phyloP scores from a whole-genome alignment of 441 rosid genomes.

The Gossypium aridum region DNA sequence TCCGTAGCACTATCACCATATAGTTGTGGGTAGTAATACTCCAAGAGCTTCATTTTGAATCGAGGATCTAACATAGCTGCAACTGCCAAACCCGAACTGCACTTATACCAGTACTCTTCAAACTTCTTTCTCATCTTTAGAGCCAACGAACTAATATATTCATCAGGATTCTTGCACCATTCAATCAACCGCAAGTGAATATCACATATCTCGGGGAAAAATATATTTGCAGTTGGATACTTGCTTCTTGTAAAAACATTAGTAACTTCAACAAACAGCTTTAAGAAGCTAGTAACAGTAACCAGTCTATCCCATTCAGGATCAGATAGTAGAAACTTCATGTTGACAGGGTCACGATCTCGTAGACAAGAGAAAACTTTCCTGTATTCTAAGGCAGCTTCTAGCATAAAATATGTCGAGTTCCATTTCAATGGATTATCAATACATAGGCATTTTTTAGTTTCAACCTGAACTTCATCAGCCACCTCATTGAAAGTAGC shows the following conservation, averaged over 20 bases:
- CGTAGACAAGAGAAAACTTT: conserved; percentile 33
- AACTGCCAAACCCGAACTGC: conserved; percentile 50
- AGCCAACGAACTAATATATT: conserved; percentile 39
- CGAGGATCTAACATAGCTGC: conserved; percentile 72
- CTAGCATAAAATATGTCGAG: conserved; percentile 54
- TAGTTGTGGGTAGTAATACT: conserved; percentile 58
- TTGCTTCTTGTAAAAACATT: conserved; percentile 34
- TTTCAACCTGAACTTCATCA: conserved; percentile 28
- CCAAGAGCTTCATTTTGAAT: conserved; percentile 70
- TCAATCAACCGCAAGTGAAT: conserved; percentile 48
- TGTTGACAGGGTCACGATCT: conserved; percentile 28
- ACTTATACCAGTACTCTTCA: conserved; percentile 59
- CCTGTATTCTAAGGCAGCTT: conserved; percentile 41
- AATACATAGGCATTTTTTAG: conserved; percentile 28
- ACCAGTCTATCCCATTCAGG: conserved; percentile 48
- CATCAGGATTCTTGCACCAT: conserved; percentile 60
- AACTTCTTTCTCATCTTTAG: conserved; percentile 47
- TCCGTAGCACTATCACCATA: conserved; percentile 39
- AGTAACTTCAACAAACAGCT: conserved; percentile 44
- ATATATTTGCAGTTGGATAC: conserved; percentile 47
- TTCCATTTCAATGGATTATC: conserved; percentile 52
- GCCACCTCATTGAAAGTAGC: conserved; percentile 33
- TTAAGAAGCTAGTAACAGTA: conserved; percentile 34
- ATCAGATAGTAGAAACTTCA: conserved; percentile 45
- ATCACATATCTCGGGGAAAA: conserved; percentile 57